Evolutionary conservation across 2,329 filamentous ascomycete genomes (phyloP), one percentile per base, ranked within the genome.

Genomic region (Incumbomyces delicatus): DNA sequence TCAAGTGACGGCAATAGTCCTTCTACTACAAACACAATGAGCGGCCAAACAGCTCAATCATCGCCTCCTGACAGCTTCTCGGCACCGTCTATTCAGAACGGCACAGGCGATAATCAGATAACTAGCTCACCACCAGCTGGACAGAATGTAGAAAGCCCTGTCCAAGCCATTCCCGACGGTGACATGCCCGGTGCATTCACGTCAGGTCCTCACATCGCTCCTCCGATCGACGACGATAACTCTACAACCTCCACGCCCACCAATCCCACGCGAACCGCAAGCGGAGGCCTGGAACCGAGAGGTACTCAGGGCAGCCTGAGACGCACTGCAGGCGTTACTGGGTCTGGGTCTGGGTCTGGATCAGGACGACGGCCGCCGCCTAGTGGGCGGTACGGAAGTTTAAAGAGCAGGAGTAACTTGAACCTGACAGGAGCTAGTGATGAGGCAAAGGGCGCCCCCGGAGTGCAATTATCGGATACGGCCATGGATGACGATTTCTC

Each of bases 381-480:
- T 2, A 59, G 57, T 35, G 62, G 63, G 51, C 62, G 62, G 48
- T 56, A 60, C 31, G 64, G 60, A 49, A 64, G 63, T 52, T 41
- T 66, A 39, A 62, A 58, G 34, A 63, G 61, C 49, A 65, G 69
- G 53, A 62, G 63, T 49, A 64, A 67, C 37, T 22, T 50, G 39
- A 52, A 40, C 30, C 64, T 41, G 48, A 55, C 48, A 62, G 62
- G 46, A 57, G 59, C 40, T 44, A 10, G 31, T 38, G 16, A 17
- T 30, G 14, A 43, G 13, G 17, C 37, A 35, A 7, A 36, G 36
- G 46, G 37, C 48, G 46, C 37, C 37, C 44, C 34, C 2, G 37
- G 42, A 7, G 47, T 87, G 36, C 81, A 78, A 55, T 69, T 88
- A 57, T 78, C 80, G 58, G 83, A 88, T 63, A 80, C 77, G 64